Base-by-base conservation (phyloP, 2,329 filamentous ascomycete genomes). In the Fusarium coffeatum region DNA sequence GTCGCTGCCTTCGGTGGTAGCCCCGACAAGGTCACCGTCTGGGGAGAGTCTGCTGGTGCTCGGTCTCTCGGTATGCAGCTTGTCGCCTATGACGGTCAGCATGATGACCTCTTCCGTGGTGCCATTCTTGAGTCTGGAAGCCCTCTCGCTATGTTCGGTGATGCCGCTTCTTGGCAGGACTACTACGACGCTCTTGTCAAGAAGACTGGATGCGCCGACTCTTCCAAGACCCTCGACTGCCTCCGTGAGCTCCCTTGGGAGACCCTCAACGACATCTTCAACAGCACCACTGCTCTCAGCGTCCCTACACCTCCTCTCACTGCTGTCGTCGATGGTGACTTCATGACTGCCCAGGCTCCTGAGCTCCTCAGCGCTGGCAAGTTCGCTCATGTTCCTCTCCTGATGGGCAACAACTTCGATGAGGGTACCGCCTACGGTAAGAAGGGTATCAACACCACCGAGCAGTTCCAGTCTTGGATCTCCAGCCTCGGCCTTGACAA, bases 321-420 rank as follows among this genome's bases (percentile, higher is more conserved):
- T 53, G 58, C 59, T 59, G 72, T 73, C 42, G 65, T 65, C 66
- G 83, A 85, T 46, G 79, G 76, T 16, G 78, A 82, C 49, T 82
- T 82, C 11, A 77, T 85, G n/a, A 81, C 80, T 20, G 73, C 66
- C 13, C 73, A 81, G 49, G 81, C 79, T 37, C 86, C 85, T 12
- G 76, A 83, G 10, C 87, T 90, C 69, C 79, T 92, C 8, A 78
- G 80, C 3, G 76, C 83, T 8, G 89, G 89, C 48, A 83, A 84
- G 20, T 91, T 92, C 68, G 86, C 91, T 59, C 83, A 87, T 55
- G 87, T 92, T 0, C 88, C 89, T 2, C 84, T 92, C 42, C 82
- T 93, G 9, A 43, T 61, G 34, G 90, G 91, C 9, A 85, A 85
- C 37, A 92, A 91, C 76, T 85, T 85, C 2, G 90, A 92, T 70